Evolutionary conservation across 768 basidiomycete species (phyloP), one percentile per base, ranked within the genome.

Genomic region (Agaricus bisporus): DNA sequence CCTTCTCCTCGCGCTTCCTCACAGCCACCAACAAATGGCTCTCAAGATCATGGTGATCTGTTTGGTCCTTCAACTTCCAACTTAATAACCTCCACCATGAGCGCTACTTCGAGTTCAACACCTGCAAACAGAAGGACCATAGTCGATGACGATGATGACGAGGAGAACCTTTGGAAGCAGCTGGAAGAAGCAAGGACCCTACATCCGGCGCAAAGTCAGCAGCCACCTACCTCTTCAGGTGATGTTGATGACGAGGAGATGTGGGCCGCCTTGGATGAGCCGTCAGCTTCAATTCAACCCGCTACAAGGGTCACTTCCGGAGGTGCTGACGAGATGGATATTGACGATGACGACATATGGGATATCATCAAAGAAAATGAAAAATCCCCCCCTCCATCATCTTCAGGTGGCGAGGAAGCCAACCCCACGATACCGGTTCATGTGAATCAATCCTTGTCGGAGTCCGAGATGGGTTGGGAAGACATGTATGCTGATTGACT

Each of bases 141-240:
- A 49, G 51, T 51, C 50, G 56, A 55, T 45, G 58, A 62, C 26
- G 59, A 62, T 26, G 69, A 69, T 14, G 78, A 80, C 5, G 83
- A 86, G 32, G 80, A 81, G 38, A 83, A 80, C 10, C 77, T 89
- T 73, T 90, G 91, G 83, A 79, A 81, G 57, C 72, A 83, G 36
- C 67, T 88, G 55, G 70, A 79, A 46, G 77, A 82, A 77, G 75
- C 38, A 26, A 59, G 20, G 62, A 63, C 25, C 57, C 65, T 35
- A 61, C 60, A 28, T 12, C 11, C 25, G 56, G 64, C 26, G 62
- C 61, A 26, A 58, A 55, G 15, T 61, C 59, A 49, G 37, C 57
- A 26, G 12, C 44, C 20, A 39, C 48, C 20, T 15, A 9, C 32
- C n/a, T 58, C 59, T 15, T 44, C 58, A 41, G 61, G 61, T 51